phyloP scores from a whole-genome alignment of 768 basidiomycete species.

The Suillus brevipes region DNA sequence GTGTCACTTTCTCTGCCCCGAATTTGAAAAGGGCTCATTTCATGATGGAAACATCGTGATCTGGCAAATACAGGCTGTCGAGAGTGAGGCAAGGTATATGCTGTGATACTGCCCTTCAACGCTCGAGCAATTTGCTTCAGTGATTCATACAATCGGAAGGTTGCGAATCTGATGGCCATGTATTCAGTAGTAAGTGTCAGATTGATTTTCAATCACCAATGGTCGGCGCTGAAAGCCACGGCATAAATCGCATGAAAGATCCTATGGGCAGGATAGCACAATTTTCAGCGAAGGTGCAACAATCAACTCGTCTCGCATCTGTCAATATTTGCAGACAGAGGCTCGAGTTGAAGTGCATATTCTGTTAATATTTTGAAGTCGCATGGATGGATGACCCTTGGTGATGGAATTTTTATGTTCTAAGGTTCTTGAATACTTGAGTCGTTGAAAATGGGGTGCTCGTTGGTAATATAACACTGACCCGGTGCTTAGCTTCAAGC shows the following conservation, averaged over 20 bases:
- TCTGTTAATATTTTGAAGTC: too few species aligned
- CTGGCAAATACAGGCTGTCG: too few species aligned
- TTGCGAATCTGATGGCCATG: background rate
- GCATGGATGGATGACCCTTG: too few species aligned
- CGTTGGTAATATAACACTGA: too few species aligned
- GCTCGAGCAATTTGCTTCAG: background rate
- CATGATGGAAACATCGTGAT: background rate
- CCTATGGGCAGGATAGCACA: background rate
- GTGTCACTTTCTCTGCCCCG: background rate
- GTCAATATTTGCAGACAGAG: too few species aligned
- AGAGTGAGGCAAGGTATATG: background rate
- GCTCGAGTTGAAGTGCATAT: too few species aligned
- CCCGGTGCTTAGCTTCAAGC: too few species aligned
- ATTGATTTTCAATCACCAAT: background rate
- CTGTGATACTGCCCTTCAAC: background rate
- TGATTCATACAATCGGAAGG: background rate
- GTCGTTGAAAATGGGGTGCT: too few species aligned
- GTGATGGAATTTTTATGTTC: too few species aligned
- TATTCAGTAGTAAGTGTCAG: background rate
- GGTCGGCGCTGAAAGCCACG: background rate
- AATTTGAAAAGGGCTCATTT: background rate
- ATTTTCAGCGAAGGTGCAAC: background rate
- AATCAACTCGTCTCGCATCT: too few species aligned
- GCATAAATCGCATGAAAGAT: background rate
- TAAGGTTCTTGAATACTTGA: too few species aligned